phyloP scores from a whole-genome alignment of 2,329 filamentous ascomycete species.

The Scedosporium dehoogii region DNA sequence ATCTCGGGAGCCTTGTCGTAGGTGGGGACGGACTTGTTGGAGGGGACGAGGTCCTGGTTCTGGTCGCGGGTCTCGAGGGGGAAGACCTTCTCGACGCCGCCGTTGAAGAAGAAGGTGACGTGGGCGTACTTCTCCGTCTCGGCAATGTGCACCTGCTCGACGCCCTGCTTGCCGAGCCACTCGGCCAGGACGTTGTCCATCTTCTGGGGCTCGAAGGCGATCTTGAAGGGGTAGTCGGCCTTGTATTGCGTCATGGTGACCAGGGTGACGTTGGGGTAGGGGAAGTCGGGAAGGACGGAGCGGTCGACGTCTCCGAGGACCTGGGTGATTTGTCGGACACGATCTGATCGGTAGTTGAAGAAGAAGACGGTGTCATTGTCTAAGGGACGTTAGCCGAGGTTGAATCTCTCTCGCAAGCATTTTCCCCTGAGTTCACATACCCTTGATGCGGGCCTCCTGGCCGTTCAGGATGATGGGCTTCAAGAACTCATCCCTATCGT shows the following conservation, averaged over 20 bases:
- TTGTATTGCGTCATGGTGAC: constrained; percentile 99
- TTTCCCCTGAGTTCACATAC: constrained; percentile 29
- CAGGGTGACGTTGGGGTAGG: constrained; percentile 81
- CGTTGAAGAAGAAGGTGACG: constrained; percentile 99
- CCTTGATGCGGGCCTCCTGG: constrained; percentile 74
- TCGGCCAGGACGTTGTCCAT: constrained; percentile 99
- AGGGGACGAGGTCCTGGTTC: constrained; percentile 66
- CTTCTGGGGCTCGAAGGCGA: constrained; percentile 87
- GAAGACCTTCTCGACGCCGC: constrained; percentile 94
- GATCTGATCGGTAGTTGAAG: constrained; percentile 99
- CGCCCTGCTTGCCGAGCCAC: constrained; percentile 80
- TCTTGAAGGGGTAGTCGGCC: constrained; percentile 79
- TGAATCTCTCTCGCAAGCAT: not conserved
- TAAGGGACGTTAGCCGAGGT: constrained; percentile 21
- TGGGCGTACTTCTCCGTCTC: constrained; percentile 99
- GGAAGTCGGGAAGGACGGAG: constrained; percentile 81
- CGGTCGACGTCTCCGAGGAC: constrained; percentile 86
- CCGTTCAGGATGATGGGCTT: constrained; percentile 95
- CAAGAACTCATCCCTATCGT: constrained; percentile 92
- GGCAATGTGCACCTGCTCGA: constrained; percentile 91
- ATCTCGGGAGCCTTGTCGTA: constrained; percentile 95
- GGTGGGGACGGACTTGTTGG: constrained; percentile 80
- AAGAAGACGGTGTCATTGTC: constrained; percentile 95
- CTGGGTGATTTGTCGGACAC: constrained; percentile 92
- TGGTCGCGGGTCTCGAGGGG: constrained; percentile 85